phyloP scores from a whole-genome alignment of 352 stramenopile genomes.

The Stramenopiles sp. region DNA sequence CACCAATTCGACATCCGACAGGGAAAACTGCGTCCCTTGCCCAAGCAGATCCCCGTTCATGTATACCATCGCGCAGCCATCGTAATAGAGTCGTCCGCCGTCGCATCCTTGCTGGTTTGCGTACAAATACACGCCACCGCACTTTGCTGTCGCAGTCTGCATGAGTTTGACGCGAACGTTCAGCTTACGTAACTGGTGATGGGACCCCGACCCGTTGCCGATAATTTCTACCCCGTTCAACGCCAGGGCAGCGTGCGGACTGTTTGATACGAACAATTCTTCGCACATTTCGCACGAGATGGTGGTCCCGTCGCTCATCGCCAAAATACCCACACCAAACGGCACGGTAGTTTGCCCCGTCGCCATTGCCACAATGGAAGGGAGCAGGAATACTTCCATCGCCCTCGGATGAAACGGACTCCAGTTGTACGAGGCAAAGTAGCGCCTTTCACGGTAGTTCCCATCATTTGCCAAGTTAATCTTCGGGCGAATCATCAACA shows the following conservation, averaged over 20 bases:
- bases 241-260: conserved; percentile 75
- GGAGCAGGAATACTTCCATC: conserved; percentile 50
- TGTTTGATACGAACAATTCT: conserved; percentile 87
- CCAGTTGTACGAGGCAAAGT: conserved; percentile 32
- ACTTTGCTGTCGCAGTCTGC: conserved; percentile 67
- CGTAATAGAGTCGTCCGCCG: conserved; percentile 84
- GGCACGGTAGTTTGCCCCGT: conserved; percentile 48
- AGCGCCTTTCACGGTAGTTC: conserved; percentile 90
- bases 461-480: conserved; percentile 62
- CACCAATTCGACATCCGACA: conserved; percentile 86
- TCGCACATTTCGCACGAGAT: conserved; percentile 87
- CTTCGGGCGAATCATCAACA: conserved; percentile 82
- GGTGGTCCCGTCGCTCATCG: conserved; percentile 55
- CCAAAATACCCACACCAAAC: conserved; percentile 52
- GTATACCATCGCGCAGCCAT: conserved; percentile 89
- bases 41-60: conserved; percentile 86
- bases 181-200: conserved; percentile 88
- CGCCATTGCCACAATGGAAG: conserved; percentile 48
- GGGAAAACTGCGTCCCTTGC: conserved; percentile 85
- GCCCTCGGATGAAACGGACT: conserved; percentile 21
- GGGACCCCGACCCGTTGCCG: conserved; percentile 83
- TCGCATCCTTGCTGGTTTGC: conserved; percentile 92
- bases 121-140: conserved; percentile 94
- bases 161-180: conserved; percentile 72
- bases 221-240: conserved; percentile 90